phyloP scores from a whole-genome alignment of 352 stramenopile species.

The Thraustotheca clavata region DNA sequence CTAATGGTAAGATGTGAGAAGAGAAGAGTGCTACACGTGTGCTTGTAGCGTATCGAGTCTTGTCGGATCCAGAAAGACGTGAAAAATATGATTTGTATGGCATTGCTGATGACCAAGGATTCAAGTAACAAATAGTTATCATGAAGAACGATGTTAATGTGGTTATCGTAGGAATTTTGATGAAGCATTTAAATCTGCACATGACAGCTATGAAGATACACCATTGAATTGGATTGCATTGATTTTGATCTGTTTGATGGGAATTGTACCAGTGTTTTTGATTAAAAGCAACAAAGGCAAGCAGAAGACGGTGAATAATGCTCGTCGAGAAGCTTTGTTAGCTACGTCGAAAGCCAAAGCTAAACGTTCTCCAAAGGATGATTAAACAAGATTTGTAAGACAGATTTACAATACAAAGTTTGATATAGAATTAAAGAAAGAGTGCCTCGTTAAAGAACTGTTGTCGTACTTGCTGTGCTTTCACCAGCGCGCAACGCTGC shows the following conservation, averaged over 20 bases:
- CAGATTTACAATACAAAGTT: neutral
- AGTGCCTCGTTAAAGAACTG: neutral
- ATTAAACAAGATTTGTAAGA: neutral
- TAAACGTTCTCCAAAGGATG: slow-evolving; percentile 14
- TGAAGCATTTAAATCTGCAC: slow-evolving; percentile 54
- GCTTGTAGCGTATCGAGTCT: slow-evolving; percentile 57
- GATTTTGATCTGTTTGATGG: slow-evolving; percentile 39
- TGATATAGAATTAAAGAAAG: slow-evolving; percentile 3
- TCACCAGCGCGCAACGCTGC: neutral
- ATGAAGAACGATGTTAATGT: neutral
- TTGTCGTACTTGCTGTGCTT: neutral
- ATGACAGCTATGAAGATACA: slow-evolving; percentile 60
- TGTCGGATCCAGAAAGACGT: slow-evolving; percentile 58
- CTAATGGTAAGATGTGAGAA: slow-evolving; percentile 35
- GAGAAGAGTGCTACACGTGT: neutral
- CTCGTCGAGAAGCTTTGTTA: slow-evolving; percentile 38
- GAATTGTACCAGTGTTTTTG: slow-evolving; percentile 51
- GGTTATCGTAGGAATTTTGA: slow-evolving; percentile 52
- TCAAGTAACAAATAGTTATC: slow-evolving; percentile 31
- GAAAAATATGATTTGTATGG: slow-evolving; percentile 77
- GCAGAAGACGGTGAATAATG: slow-evolving; percentile 56
- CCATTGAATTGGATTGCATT: slow-evolving; percentile 63
- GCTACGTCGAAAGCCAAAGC: neutral
- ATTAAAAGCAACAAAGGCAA: slow-evolving; percentile 53
- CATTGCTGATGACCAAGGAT: slow-evolving; percentile 66